A percentile compares a stretch with the other conserved stretches of the same genome.
These are phyloP conservation scores for Mrakia gelida DNA, from an alignment of 768 basidiomycete species.

Conservation along the genomic window DNA sequence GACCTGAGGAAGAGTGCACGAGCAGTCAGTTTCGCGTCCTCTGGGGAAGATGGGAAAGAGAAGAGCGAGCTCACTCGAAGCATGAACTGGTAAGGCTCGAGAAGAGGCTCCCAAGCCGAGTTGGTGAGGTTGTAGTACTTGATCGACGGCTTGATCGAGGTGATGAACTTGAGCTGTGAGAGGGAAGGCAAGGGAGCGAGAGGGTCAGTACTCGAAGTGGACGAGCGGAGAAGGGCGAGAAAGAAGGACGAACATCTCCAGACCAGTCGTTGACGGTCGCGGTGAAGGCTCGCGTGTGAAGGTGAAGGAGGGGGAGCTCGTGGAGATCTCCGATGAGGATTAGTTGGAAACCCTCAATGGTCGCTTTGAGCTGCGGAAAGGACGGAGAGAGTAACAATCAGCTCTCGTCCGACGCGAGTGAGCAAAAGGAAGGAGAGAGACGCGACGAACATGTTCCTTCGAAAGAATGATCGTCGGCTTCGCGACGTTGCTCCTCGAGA, in stretches of 20 bases:
- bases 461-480: slow-evolving; percentile 58
- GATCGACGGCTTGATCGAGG: slow-evolving; percentile 73
- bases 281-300: slow-evolving; percentile 78
- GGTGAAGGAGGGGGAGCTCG: slow-evolving; percentile 87
- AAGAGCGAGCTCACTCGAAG: slow-evolving; percentile 51
- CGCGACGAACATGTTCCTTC: slow-evolving; percentile 68
- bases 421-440: neutral
- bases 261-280: slow-evolving; percentile 90
- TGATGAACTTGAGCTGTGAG: slow-evolving; percentile 71
- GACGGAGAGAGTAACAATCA: neutral
- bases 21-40: neutral
- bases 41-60: neutral
- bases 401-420: slow-evolving; percentile 21
- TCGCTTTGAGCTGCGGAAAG: slow-evolving; percentile 63
- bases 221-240: neutral
- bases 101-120: slow-evolving; percentile 96
- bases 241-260: slow-evolving; percentile 58
- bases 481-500: slow-evolving; percentile 14
- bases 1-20: slow-evolving; percentile 28
- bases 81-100: slow-evolving; percentile 92
- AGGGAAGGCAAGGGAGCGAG: neutral
- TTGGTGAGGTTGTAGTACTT: slow-evolving; percentile 96
- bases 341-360: slow-evolving; percentile 85
- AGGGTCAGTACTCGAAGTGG: neutral
- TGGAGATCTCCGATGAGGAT: slow-evolving; percentile 91